Base-by-base conservation (phyloP, 768 basidiomycete genomes). In the Lyophyllum decastes region DNA sequence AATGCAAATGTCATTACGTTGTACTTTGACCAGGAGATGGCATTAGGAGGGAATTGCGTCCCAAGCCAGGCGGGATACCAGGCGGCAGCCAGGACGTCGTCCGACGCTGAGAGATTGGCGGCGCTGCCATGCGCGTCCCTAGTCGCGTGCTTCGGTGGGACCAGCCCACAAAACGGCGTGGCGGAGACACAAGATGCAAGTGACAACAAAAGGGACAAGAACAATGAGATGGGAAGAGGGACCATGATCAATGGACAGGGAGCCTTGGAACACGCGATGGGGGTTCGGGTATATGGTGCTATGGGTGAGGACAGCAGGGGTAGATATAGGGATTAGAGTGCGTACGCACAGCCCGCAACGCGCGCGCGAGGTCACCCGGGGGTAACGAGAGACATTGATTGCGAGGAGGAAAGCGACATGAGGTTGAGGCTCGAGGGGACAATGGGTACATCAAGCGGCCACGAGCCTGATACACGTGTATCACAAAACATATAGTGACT, bases 11-110 rank as follows among this genome's bases (percentile, higher is more conserved):
- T 79, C 68, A 80, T 49, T 24, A 73, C 69, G 45, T 73, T 81
- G 63, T 85, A 86, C 64, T 83, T 84, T 27, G 68, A 57, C 85
- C 85, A 87, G 22, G 80, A 76, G 55, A 87, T 73, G 12, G 73
- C 66, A 40, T 64, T 64, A 3, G 82, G 74, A 12, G 82, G 67
- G 60, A 78, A 73, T 49, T 73, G 61, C 24, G 60, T 53, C 6
- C 70, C 72, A 52, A 79, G 72, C 82, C 82, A 86, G n/a, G 76
- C 78, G 17, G 85, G 75, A 61, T 80, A 84, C 83, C 84, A 87
- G 1, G 79, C 78, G 30, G 81, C 71, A 3, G 82, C 77, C 17
- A 86, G 61, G n/a, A 77, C 73, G 30, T 74, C 72, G 4, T 64
- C 68, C 12, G 59, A 50, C 5, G 66, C 48, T 25, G 54, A 45